These are phyloP conservation scores for Leishmania amazonensis DNA, from an alignment of 208 protist species.

Conservation along the genomic window DNA sequence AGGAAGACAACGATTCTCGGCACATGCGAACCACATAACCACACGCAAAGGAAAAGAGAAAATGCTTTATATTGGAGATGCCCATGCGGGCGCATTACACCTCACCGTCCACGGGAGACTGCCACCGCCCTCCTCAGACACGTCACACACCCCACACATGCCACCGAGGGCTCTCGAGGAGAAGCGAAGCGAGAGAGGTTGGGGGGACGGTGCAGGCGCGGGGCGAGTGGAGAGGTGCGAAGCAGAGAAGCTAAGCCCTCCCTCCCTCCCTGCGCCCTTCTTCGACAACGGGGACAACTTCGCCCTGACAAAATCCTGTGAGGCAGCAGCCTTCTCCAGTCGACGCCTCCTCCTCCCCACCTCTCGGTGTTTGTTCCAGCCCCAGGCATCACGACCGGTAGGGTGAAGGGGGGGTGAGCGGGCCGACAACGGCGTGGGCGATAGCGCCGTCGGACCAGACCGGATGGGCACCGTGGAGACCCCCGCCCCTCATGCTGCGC, in stretches of 20 bases:
- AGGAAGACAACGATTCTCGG: background rate
- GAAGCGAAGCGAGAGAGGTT: background rate
- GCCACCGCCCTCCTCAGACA: background rate
- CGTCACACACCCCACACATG: no score
- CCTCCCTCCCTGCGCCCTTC: background rate
- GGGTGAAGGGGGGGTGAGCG: background rate
- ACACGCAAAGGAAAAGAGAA: background rate
- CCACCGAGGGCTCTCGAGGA: background rate
- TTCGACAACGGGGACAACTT: background rate
- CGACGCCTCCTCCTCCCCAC: background rate
- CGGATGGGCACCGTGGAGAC: background rate
- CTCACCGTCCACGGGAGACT: background rate
- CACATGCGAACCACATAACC: background rate
- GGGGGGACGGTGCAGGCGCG: background rate
- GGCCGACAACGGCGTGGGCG: background rate
- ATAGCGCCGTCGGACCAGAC: background rate
- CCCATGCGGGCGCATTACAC: no score
- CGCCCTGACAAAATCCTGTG: background rate
- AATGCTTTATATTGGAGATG: background rate
- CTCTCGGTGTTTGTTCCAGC: background rate
- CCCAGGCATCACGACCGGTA: background rate
- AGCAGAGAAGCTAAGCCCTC: background rate
- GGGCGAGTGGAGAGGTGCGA: background rate
- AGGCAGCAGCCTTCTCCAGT: background rate
- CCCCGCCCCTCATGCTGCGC: background rate